phyloP scores from a whole-genome alignment of 768 basidiomycete genomes.

The Kwoniella sp. region DNA sequence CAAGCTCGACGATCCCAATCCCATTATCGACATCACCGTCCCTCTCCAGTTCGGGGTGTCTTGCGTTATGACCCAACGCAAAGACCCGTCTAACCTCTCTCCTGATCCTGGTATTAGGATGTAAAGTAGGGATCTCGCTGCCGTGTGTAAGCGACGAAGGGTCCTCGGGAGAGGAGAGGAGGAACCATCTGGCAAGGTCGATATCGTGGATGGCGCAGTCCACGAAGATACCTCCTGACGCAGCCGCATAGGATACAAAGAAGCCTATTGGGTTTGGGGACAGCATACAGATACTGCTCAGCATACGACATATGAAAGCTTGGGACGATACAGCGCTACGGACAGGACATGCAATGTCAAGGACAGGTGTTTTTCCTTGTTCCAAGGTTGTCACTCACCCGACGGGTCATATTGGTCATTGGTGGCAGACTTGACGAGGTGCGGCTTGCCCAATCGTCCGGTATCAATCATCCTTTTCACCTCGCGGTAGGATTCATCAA shows the following conservation, averaged over 20 bases:
- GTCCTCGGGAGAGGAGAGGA: conserved; percentile 2
- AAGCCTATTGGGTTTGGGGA: too few relatives aligned
- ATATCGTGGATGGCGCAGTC: conserved; percentile 40
- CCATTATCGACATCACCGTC: conserved; percentile 34
- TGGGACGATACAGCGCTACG: too few relatives aligned
- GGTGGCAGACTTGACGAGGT: conserved; percentile 31
- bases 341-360: too few relatives aligned
- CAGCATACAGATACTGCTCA: too few relatives aligned
- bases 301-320: too few relatives aligned
- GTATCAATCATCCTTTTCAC: conserved; percentile 23
- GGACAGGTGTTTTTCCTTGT: too few relatives aligned
- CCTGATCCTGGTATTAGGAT: not conserved
- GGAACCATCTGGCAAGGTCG: conserved; percentile 33
- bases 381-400: too few relatives aligned
- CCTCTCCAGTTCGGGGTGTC: conserved; percentile 31
- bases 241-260: conserved; percentile 30
- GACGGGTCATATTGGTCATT: conserved; percentile 32
- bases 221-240: conserved; percentile 32
- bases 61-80: conserved; percentile 25
- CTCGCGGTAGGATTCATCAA: not conserved
- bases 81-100: conserved; percentile 32
- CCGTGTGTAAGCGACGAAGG: not conserved
- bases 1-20: conserved; percentile 28
- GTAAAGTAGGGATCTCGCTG: not conserved
- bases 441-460: conserved; percentile 23